Conservation (phyloP, 1,284 basidiomycete genomes). For the Pascua guehoae region DNA sequence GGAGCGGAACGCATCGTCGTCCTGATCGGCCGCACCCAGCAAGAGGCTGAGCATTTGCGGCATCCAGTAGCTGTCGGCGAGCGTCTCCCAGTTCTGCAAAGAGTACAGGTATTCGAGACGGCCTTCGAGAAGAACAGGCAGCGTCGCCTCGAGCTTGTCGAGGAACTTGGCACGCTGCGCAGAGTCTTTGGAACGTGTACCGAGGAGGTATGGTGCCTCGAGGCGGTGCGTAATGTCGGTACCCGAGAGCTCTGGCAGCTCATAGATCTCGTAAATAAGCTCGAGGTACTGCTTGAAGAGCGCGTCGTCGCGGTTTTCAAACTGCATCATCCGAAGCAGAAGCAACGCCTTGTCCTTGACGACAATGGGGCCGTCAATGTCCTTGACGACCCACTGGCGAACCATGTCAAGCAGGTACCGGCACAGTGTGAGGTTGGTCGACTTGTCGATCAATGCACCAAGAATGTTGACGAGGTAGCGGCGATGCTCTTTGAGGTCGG, state of each 20-base stretch:
- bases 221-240: constrained; percentile 92
- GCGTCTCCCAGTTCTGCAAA: constrained; percentile 91
- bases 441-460: constrained; percentile 83
- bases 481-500: constrained; percentile 55
- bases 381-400: constrained; percentile 82
- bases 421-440: constrained; percentile 76
- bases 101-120: constrained; percentile 89
- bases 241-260: constrained; percentile 74
- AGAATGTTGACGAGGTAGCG: constrained; percentile 69
- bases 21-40: constrained; percentile 70
- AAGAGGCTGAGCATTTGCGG: constrained; percentile 86
- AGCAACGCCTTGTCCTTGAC: constrained; percentile 94
- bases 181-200: constrained; percentile 80
- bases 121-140: constrained; percentile 75
- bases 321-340: constrained; percentile 84
- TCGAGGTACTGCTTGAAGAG: constrained; percentile 84
- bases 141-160: constrained; percentile 82
- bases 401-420: constrained; percentile 83
- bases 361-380: constrained; percentile 68
- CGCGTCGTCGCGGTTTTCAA: constrained; percentile 72
- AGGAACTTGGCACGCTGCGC: constrained; percentile 80
- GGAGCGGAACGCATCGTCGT: constrained; percentile 52
- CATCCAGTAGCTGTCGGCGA: constrained; percentile 94
- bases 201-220: constrained; percentile 89
- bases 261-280: constrained; percentile 92